phyloP scores from a whole-genome alignment of 179 eudicot genomes.

The Heliamphora pulchella region DNA sequence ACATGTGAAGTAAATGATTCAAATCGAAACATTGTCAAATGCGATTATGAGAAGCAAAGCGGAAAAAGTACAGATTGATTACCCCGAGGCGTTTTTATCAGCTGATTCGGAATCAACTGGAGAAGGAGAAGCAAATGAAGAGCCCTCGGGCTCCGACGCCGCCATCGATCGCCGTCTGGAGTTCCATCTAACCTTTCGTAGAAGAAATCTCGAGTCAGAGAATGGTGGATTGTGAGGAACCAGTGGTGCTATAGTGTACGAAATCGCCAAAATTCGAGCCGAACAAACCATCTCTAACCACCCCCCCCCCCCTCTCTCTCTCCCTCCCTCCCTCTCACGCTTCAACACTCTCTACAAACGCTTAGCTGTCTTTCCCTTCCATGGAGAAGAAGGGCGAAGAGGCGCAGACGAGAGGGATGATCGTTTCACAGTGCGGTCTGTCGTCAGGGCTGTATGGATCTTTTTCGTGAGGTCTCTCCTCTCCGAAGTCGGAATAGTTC shows the following conservation, averaged over 20 bases:
- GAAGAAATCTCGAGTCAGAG: constrained; percentile 16
- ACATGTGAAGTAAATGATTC: neutral
- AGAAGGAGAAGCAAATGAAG: constrained; percentile 32
- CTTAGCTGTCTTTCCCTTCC: neutral
- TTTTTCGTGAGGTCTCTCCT: neutral
- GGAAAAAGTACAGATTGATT: constrained; percentile 5
- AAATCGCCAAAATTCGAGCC: constrained; percentile 33
- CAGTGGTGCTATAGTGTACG: constrained; percentile 25
- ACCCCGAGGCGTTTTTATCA: constrained; percentile 36
- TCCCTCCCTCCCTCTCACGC: too few species aligned
- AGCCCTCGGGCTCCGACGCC: constrained; percentile 34
- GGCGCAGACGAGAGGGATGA: constrained; percentile 12
- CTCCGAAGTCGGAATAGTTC: too few species aligned
- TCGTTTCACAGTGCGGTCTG: constrained; percentile 8
- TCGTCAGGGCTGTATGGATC: constrained; percentile 1
- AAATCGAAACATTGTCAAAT: neutral
- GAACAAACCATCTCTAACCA: constrained; percentile 36
- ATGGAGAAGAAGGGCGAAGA: neutral
- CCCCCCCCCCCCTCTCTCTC: neutral
- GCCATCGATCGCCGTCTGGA: constrained; percentile 37
- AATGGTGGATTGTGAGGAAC: constrained; percentile 6
- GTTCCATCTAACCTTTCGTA: constrained; percentile 21
- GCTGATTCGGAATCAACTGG: constrained; percentile 35
- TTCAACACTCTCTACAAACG: too few species aligned
- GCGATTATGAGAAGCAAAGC: neutral